phyloP scores from a whole-genome alignment of 148 eudicot species.

The Tetragonia tetragonoides region DNA sequence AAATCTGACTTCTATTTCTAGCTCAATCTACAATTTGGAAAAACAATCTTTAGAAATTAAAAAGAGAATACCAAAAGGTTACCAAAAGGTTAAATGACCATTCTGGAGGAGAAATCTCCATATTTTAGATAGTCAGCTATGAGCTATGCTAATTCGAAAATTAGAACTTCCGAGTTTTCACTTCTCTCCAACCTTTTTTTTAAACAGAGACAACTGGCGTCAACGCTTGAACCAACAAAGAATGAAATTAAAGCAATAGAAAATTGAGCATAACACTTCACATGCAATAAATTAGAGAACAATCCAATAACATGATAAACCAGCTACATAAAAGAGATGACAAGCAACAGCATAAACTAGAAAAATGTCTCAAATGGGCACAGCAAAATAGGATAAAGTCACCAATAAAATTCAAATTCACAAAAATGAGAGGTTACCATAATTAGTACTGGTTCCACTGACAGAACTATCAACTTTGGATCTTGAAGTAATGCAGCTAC shows the following conservation, averaged over 20 bases:
- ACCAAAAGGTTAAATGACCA: too few relatives aligned
- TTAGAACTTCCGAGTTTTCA: not conserved
- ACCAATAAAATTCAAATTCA: not conserved
- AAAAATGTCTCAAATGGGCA: slow-evolving; percentile 22
- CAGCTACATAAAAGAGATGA: not conserved
- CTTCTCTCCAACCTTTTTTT: not conserved
- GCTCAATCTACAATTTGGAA: not conserved
- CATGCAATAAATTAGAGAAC: slow-evolving; percentile 16
- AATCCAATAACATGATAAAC: slow-evolving; percentile 10
- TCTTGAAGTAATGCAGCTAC: slow-evolving; percentile 88
- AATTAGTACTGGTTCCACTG: slow-evolving; percentile 73
- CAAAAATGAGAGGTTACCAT: slow-evolving; percentile 33
- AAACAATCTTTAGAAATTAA: not conserved
- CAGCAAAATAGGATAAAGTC: not conserved
- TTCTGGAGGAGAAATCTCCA: not conserved
- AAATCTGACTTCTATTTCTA: not conserved
- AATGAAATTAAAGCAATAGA: not conserved
- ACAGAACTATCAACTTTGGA: slow-evolving; percentile 88
- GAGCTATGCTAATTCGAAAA: not conserved
- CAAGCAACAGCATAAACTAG: slow-evolving; percentile 9
- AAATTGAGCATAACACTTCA: slow-evolving; percentile 5
- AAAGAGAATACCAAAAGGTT: not conserved
- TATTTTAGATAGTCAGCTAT: not conserved
- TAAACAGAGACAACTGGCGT: not conserved
- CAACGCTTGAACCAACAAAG: not conserved